phyloP scores from a whole-genome alignment of 164 flowering plant genomes.

The Macadamia tetraphylla region DNA sequence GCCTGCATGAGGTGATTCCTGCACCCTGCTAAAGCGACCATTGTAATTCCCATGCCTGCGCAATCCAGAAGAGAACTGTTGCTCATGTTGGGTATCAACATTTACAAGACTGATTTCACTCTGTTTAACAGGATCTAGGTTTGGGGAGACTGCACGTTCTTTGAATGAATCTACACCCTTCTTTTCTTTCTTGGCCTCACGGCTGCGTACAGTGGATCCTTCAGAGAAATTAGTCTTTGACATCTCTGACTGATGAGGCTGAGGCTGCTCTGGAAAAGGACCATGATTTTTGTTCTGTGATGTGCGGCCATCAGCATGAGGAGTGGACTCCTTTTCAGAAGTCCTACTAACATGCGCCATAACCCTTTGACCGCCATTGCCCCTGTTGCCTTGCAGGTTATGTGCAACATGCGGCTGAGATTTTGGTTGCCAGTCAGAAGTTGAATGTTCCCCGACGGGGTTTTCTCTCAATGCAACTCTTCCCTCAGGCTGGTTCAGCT shows the following conservation, averaged over 20 bases:
- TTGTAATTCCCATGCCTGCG: slow-evolving; percentile 48
- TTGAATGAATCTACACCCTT: slow-evolving; percentile 25
- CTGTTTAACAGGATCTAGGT: slow-evolving; percentile 17
- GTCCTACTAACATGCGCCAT: slow-evolving; percentile 19
- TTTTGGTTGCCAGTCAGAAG: slow-evolving; percentile 87
- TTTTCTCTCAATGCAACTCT: slow-evolving; percentile 31
- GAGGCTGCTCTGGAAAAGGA: slow-evolving; percentile 17
- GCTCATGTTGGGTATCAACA: slow-evolving; percentile 29
- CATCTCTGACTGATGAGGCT: slow-evolving; percentile 17
- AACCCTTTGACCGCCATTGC: slow-evolving; percentile 27
- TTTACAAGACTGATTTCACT: slow-evolving; percentile 27
- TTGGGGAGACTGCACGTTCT: slow-evolving; percentile 31
- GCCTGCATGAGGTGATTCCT: slow-evolving; percentile 44
- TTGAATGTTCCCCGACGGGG: slow-evolving; percentile 31
- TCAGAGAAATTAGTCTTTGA: slow-evolving; percentile 20
- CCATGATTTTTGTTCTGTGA: slow-evolving; percentile 13
- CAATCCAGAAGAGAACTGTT: slow-evolving; percentile 34
- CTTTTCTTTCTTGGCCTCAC: slow-evolving; percentile 36
- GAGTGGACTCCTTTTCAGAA: slow-evolving; percentile 29
- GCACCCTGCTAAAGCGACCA: slow-evolving; percentile 38
- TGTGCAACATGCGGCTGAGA: slow-evolving; percentile 27
- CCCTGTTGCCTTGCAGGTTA: slow-evolving; percentile 35
- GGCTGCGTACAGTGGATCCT: slow-evolving; percentile 17
- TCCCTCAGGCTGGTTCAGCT: slow-evolving; percentile 35
- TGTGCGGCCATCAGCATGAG: slow-evolving; percentile 16